Conservation (phyloP, 2,329 filamentous ascomycete genomes). For the Phyllosticta ampelicida region DNA sequence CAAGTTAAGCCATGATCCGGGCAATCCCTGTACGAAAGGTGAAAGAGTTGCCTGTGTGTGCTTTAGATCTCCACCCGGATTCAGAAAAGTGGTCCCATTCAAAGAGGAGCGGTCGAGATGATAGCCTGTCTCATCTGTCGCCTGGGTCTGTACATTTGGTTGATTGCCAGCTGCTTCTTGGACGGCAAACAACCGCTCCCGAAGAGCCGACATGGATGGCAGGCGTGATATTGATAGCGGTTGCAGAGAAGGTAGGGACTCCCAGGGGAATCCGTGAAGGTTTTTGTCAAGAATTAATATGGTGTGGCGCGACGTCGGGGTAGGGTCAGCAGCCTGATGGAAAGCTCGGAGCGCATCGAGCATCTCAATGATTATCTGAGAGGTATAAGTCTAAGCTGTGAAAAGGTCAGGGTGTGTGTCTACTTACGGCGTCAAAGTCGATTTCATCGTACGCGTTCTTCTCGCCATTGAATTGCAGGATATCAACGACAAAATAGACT, state of each 20-base stretch:
- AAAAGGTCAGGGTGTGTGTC: background rate
- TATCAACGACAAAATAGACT: constrained; percentile 91
- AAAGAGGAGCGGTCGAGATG: constrained; percentile 37
- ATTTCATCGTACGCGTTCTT: constrained; percentile 96
- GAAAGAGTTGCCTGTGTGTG: constrained; percentile 70
- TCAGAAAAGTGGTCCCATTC: constrained; percentile 68
- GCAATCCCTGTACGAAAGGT: constrained; percentile 45
- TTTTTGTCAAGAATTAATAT: constrained; percentile 86
- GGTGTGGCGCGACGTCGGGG: constrained; percentile 51
- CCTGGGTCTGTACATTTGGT: constrained; percentile 4
- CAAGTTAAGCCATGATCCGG: constrained; percentile 54
- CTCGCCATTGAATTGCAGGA: constrained; percentile 93
- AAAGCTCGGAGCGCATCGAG: constrained; percentile 75
- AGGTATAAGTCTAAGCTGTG: background rate
- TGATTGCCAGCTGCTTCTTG: constrained; percentile 19
- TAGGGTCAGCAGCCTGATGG: constrained; percentile 41
- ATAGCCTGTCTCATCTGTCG: constrained; percentile 18
- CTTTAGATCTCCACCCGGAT: constrained; percentile 73
- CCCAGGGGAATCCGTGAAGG: constrained; percentile 89
- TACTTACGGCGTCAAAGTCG: constrained; percentile 61
- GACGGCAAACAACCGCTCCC: constrained; percentile 57
- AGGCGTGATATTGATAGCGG: constrained; percentile 73
- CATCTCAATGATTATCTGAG: constrained; percentile 71
- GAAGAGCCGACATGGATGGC: constrained; percentile 73
- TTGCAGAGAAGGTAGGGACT: constrained; percentile 79